Evolutionary conservation across 192 early-diverging fungal genomes (phyloP).

Genomic region (Geosiphon pyriformis): DNA sequence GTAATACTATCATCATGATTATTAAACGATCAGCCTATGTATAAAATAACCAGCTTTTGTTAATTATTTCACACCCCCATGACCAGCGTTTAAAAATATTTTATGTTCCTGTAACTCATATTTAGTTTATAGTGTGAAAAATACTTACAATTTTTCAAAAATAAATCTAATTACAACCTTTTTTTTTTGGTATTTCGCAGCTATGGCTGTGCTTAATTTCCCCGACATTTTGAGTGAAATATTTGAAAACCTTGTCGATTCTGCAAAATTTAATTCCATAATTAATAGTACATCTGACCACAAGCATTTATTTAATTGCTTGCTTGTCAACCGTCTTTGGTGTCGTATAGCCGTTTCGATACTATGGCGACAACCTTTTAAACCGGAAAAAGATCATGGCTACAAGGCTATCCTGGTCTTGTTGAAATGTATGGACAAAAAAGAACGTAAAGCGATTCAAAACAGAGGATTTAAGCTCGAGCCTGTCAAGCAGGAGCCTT

Average conservation of each 20-base stretch:
- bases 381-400: not conserved
- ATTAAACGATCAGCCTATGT: too few species aligned
- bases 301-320: conserved; percentile 1
- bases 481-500: not conserved
- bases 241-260: not conserved
- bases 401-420: not conserved
- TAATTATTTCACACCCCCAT: too few species aligned
- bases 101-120: too few species aligned
- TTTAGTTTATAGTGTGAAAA: too few species aligned
- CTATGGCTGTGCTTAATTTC: too few species aligned
- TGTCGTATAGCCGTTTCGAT: not conserved
- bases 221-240: not conserved
- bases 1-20: too few species aligned
- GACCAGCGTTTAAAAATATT: too few species aligned
- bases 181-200: too few species aligned
- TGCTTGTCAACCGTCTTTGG: not conserved
- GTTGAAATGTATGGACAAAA: not conserved
- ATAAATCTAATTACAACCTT: too few species aligned
- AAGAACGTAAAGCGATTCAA: not conserved
- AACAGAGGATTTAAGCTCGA: not conserved
- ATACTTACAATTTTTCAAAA: too few species aligned
- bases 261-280: not conserved
- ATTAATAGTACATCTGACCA: not conserved
- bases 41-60: too few species aligned
- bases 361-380: conserved; percentile 7